Evolutionary conservation across 1,284 basidiomycete genomes (phyloP), one percentile per base, ranked within the genome.

Genomic region (Trichosporon inkin): DNA sequence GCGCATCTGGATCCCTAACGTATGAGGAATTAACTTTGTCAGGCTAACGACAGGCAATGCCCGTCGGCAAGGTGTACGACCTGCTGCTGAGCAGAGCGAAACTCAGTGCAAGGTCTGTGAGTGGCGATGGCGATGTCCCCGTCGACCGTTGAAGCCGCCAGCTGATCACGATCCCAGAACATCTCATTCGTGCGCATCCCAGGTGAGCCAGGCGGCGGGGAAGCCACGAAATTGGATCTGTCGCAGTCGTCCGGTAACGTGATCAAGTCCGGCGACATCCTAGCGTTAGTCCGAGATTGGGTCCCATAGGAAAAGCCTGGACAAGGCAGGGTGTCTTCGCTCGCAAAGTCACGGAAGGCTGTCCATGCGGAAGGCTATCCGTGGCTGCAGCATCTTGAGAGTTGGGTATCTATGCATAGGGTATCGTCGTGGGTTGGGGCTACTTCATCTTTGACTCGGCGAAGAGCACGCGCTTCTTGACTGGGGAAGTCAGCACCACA

Each of bases 391-490:
- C n/a, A 22, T 0, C n/a, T 14, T n/a, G 20, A 38, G 59, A 61
- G 56, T 49, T 35, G 58, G 60, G 57, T 62, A 62, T 62, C 58
- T 49, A 65, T 65, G 64, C 64, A 60, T 62, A 57, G 59, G 57
- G 55, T 60, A 61, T 55, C 41, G 41, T 2, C 11, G 37, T 17
- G 28, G n/a, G 6, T 28, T 10, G 52, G 49, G 13, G 20, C 17
- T 58, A 78, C 64, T 84, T 87, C 76, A 86, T 87, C 78, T 90
- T 78, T 22, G 68, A 60, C 59, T 79, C 88, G 5, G 88, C 85
- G 69, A 90, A 90, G 39, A 90, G 79, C 6, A 90, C 88, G 44
- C 86, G 81, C 55, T 81, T 78, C 73, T 86, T 87, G 53, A 89
- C 88, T 90, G 64, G 11, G 34, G 8, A 8, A 10, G 44, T 49